A percentile compares a stretch with the other conserved stretches of the same genome.
Evolutionary conservation across 108 stramenopile species (phyloP).

Genomic region (Licmophora abbreviata): DNA sequence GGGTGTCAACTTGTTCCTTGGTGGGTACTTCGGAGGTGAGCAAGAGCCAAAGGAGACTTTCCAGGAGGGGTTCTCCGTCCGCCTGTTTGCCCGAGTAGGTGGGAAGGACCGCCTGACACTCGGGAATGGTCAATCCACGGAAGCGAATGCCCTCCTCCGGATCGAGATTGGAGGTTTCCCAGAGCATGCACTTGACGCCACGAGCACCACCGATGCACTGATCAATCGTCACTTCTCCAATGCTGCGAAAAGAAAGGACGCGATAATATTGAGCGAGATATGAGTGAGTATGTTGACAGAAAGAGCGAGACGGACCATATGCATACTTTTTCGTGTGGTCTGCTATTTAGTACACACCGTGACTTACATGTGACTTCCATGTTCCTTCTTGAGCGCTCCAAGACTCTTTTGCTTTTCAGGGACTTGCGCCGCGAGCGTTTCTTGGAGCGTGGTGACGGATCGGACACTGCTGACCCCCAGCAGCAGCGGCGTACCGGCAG

Average conservation of each 20-base stretch:
- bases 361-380: slow-evolving; percentile 79
- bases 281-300: no score
- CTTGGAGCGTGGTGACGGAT: slow-evolving; percentile 78
- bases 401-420: slow-evolving; percentile 88
- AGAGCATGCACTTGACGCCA: slow-evolving; percentile 98
- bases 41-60: slow-evolving; percentile 94
- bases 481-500: no score
- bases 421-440: slow-evolving; percentile 87
- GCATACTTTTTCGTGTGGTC: no score
- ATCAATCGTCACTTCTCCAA: slow-evolving; percentile 95
- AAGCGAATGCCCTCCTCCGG: slow-evolving; percentile 99
- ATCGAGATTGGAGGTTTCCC: slow-evolving; percentile 99
- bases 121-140: slow-evolving; percentile 97
- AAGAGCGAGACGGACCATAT: no score
- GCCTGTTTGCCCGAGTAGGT: slow-evolving; percentile 84
- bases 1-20: slow-evolving; percentile 90
- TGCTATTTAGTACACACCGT: no score
- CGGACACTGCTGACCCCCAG: no score
- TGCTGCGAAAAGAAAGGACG: no score
- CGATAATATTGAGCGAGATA: no score
- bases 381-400: slow-evolving; percentile 88
- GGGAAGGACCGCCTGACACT: slow-evolving; percentile 94
- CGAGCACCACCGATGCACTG: slow-evolving; percentile 97
- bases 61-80: slow-evolving; percentile 95
- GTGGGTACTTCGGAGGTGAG: slow-evolving; percentile 96